Evolutionary conservation across 345 rosid species (phyloP).

Genomic region (Durio zibethinus): DNA sequence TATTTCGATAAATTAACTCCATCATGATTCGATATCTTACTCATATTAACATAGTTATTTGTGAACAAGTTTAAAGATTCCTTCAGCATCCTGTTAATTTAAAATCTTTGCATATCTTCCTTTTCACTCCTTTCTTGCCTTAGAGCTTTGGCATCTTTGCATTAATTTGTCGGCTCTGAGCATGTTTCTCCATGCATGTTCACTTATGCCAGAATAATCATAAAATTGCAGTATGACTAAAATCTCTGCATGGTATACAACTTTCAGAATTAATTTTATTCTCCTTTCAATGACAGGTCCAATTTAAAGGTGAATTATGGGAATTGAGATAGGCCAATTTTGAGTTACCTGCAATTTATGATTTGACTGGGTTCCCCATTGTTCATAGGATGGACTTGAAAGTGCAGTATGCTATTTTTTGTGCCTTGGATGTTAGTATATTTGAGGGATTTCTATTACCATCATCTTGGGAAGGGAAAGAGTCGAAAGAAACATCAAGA

Average conservation of each 20-base stretch:
- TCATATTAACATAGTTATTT: constrained; percentile 28
- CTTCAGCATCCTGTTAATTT: too few relatives aligned
- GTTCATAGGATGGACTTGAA: not conserved
- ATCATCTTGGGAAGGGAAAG: not conserved
- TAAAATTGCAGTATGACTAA: not conserved
- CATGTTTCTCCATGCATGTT: not conserved
- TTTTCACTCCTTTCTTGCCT: too few relatives aligned
- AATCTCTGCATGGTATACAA: not conserved
- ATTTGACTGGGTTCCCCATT: not conserved
- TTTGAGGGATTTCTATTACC: not conserved
- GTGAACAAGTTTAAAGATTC: too few relatives aligned
- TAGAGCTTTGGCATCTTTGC: too few relatives aligned
- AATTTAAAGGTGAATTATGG: not conserved
- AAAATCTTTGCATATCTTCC: too few relatives aligned
- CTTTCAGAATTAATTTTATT: not conserved
- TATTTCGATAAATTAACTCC: constrained; percentile 5
- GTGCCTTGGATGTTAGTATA: not conserved
- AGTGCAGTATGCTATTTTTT: not conserved
- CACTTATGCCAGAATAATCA: not conserved
- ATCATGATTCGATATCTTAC: not conserved
- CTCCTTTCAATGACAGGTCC: too few relatives aligned
- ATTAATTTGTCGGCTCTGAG: not conserved
- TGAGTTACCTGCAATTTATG: not conserved
- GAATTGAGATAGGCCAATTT: not conserved
- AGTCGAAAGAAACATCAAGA: not conserved